Evolutionary conservation across 164 flowering plant species (phyloP).

Genomic region (Berberis vulgaris): DNA sequence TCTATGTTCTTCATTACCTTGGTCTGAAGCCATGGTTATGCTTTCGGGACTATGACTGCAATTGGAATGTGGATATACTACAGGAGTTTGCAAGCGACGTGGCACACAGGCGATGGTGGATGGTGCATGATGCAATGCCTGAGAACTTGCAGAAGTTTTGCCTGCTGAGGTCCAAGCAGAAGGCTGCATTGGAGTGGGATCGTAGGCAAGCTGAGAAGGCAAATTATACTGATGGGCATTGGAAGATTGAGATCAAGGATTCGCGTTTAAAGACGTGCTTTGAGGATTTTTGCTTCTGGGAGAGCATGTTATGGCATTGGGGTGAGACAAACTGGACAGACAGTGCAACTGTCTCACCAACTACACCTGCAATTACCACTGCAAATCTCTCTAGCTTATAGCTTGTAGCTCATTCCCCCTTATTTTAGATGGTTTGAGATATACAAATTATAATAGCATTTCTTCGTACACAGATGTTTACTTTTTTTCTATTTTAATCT

Average conservation of each 20-base stretch:
- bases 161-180: constrained; percentile 72
- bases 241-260: constrained; percentile 74
- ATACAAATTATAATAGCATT: neutral
- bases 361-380: constrained; percentile 20
- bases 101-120: constrained; percentile 89
- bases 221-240: constrained; percentile 69
- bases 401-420: neutral
- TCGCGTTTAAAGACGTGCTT: constrained; percentile 36
- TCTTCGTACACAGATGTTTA: too few species aligned
- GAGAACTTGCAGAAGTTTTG: constrained; percentile 68
- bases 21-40: constrained; percentile 95
- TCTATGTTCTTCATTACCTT: constrained; percentile 80
- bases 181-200: constrained; percentile 87
- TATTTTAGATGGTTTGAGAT: neutral
- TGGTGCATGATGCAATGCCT: constrained; percentile 87
- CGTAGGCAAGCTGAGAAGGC: constrained; percentile 83
- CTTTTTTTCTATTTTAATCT: too few species aligned
- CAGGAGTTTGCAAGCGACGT: constrained; percentile 85
- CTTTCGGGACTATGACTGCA: constrained; percentile 89
- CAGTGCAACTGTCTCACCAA: constrained; percentile 20
- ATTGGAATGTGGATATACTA: constrained; percentile 76
- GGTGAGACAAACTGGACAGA: constrained; percentile 74
- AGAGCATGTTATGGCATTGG: constrained; percentile 75
- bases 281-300: constrained; percentile 64
- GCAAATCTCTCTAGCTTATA: constrained; percentile 28